A percentile compares a stretch with the other conserved stretches of the same genome.
phyloP scores from a whole-genome alignment of 192 early-diverging fungal genomes.

The Gamsiella multidivaricata region DNA sequence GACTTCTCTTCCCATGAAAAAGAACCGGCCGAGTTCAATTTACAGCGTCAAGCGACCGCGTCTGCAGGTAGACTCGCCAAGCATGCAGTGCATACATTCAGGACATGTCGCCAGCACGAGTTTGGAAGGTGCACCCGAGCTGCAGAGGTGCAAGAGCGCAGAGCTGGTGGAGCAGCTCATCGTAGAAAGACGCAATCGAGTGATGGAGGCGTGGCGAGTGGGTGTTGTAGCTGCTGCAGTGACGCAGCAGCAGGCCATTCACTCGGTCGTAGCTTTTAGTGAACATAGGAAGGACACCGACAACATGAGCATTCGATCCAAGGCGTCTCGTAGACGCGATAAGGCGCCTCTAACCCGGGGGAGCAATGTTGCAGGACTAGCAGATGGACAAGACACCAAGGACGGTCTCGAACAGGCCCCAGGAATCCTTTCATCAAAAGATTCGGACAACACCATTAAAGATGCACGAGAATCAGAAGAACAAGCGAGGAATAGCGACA shows the following conservation, averaged over 20 bases:
- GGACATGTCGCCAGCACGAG: slow-evolving; percentile 21
- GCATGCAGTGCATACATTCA: slow-evolving; percentile 12
- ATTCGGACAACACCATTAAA: slow-evolving; percentile 1
- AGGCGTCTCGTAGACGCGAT: slow-evolving; percentile 21
- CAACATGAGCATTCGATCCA: slow-evolving; percentile 36
- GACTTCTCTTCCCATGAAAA: slow-evolving; percentile 14
- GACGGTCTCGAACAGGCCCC: not conserved
- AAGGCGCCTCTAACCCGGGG: not conserved
- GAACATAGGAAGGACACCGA: slow-evolving; percentile 33
- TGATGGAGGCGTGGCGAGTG: slow-evolving; percentile 57
- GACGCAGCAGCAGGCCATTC: slow-evolving; percentile 48
- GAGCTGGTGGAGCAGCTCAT: slow-evolving; percentile 43
- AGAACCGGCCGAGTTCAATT: slow-evolving; percentile 37
- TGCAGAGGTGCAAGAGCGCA: slow-evolving; percentile 42
- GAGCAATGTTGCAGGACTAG: not conserved
- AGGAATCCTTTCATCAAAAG: not conserved
- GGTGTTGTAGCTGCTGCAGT: slow-evolving; percentile 51
- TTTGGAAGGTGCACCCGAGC: slow-evolving; percentile 17
- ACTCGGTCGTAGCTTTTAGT: slow-evolving; percentile 25
- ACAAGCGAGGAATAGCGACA: too few species aligned
- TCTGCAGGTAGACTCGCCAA: slow-evolving; percentile 14
- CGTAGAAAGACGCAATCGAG: slow-evolving; percentile 42
- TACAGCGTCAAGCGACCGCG: slow-evolving; percentile 32
- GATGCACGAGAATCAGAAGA: not conserved
- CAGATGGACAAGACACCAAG: slow-evolving; percentile 1